Conservation (phyloP, 2,329 filamentous ascomycete genomes). For the Fusarium domesticum region DNA sequence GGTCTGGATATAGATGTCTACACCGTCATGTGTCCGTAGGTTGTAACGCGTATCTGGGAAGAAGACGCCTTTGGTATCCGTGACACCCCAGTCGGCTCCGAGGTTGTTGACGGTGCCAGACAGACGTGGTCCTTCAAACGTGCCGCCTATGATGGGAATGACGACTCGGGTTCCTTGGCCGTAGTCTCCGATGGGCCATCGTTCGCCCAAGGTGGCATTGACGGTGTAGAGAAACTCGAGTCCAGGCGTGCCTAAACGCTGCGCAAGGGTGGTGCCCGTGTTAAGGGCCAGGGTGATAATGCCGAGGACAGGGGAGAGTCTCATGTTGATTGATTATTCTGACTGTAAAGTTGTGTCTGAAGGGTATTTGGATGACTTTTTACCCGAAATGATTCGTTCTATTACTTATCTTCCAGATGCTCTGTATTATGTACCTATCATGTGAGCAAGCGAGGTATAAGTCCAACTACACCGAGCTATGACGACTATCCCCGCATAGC, state of each 20-base stretch:
- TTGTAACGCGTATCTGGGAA: conserved; percentile 40
- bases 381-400: too few relatives aligned
- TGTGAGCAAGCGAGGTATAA: too few relatives aligned
- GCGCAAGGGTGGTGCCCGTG: conserved; percentile 7
- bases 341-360: too few relatives aligned
- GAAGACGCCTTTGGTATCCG: conserved; percentile 35
- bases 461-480: too few relatives aligned
- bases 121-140: conserved; percentile 36
- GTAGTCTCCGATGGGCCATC: conserved; percentile 24
- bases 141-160: conserved; percentile 36
- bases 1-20: conserved; percentile 37
- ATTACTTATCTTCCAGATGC: too few relatives aligned
- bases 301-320: conserved; percentile 3
- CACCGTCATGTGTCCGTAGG: conserved; percentile 38
- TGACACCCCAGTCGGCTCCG: conserved; percentile 39
- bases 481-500: too few relatives aligned
- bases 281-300: conserved; percentile 1
- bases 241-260: conserved; percentile 14
- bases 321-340: conserved; percentile 18
- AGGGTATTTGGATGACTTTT: too few relatives aligned
- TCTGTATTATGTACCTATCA: too few relatives aligned
- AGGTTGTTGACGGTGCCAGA: conserved; percentile 30
- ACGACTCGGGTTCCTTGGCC: conserved; percentile 22
- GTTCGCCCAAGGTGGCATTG: conserved; percentile 20
- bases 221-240: conserved; percentile 25